Evolutionary conservation across 2,329 filamentous ascomycete species (phyloP).

Genomic region (Diaporthe amygdali): DNA sequence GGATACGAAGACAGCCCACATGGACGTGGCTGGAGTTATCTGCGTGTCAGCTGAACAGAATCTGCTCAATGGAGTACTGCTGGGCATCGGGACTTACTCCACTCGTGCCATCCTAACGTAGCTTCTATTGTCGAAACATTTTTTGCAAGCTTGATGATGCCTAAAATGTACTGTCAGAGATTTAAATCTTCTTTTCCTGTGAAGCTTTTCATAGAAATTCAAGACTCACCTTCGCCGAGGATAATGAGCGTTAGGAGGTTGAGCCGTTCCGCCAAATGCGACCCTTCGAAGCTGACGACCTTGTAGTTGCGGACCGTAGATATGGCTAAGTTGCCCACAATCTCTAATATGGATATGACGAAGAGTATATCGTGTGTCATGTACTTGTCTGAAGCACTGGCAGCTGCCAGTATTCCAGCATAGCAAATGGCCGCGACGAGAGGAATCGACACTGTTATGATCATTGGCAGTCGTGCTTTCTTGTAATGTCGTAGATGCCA

Average conservation of each 20-base stretch:
- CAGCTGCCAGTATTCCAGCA: constrained; percentile 36
- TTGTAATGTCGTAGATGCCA: constrained; percentile 41
- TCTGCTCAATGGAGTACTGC: too few species aligned
- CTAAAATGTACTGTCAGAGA: neutral
- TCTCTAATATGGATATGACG: constrained; percentile 66
- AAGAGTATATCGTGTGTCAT: constrained; percentile 41
- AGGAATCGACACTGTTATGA: constrained; percentile 35
- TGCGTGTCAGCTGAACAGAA: neutral
- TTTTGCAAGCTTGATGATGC: constrained; percentile 15
- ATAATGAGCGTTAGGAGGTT: constrained; percentile 69
- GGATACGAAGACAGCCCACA: constrained; percentile 24
- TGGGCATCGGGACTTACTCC: constrained; percentile 6
- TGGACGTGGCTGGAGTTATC: neutral
- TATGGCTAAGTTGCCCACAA: constrained; percentile 53
- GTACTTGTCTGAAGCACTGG: constrained; percentile 42
- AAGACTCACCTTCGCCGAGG: constrained; percentile 58
- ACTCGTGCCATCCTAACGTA: neutral
- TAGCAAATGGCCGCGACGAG: constrained; percentile 43
- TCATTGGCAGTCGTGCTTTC: neutral
- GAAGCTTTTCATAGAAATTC: too few species aligned
- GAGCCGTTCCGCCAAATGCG: constrained; percentile 68
- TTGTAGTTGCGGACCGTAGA: constrained; percentile 54
- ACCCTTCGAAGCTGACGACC: constrained; percentile 65
- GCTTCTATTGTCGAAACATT: constrained; percentile 1
- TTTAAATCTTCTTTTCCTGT: neutral